Percentiles rank a stretch among this genome's conserved stretches.
phyloP scores from a whole-genome alignment of 2,329 filamentous ascomycete genomes.

The Fusarium poae region DNA sequence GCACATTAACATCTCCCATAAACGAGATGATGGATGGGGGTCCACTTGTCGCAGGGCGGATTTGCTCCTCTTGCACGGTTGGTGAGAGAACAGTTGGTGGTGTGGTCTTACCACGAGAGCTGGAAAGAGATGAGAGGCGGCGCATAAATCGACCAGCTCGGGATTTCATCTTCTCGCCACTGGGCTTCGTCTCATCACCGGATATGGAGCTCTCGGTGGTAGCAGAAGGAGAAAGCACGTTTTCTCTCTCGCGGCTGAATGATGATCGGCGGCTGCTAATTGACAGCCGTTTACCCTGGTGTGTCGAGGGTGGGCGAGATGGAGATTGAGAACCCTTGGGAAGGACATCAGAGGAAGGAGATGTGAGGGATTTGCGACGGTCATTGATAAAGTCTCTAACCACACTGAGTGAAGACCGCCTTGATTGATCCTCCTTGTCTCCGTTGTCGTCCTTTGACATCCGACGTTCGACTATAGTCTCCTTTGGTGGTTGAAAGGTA shows the following conservation, averaged over 20 bases:
- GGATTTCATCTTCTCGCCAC: conserved; percentile 62
- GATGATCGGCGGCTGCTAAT: conserved; percentile 72
- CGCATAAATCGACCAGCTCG: conserved; percentile 71
- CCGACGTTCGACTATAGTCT: conserved; percentile 63
- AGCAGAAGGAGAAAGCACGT: conserved; percentile 57
- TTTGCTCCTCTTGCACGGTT: conserved; percentile 63
- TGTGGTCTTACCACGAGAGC: conserved; percentile 60
- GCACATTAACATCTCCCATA: conserved; percentile 93
- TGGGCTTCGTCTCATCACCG: conserved; percentile 61
- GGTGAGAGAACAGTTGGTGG: conserved; percentile 61
- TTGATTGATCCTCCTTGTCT: conserved; percentile 56
- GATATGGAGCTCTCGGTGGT: conserved; percentile 61
- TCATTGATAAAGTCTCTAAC: conserved; percentile 74
- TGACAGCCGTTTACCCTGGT: conserved; percentile 68
- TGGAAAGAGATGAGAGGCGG: conserved; percentile 67
- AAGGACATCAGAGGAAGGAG: conserved; percentile 60
- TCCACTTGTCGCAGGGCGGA: conserved; percentile 50
- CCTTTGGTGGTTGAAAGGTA: conserved; percentile 53
- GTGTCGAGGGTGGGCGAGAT: conserved; percentile 62
- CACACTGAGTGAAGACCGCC: conserved; percentile 70
- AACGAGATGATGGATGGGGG: conserved; percentile 68
- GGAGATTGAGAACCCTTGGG: conserved; percentile 57
- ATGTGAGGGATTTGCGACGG: conserved; percentile 64
- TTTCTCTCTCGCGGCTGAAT: conserved; percentile 59
- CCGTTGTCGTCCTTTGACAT: conserved; percentile 59